phyloP scores from a whole-genome alignment of 306 rosid species.

The Lupinus albus region DNA sequence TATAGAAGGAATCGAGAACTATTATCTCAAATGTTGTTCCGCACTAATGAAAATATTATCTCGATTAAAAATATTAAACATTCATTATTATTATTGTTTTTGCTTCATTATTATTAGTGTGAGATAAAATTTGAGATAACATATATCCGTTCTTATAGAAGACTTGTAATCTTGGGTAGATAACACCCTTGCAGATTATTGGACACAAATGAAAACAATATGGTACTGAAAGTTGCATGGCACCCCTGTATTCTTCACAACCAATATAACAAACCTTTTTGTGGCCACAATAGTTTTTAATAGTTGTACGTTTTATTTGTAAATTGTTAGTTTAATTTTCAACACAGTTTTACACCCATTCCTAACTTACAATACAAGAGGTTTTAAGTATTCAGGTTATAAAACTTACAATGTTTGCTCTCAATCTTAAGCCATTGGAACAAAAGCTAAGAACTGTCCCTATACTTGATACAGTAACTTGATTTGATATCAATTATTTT shows the following conservation, averaged over 20 bases:
- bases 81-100: too few species aligned
- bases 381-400: conserved; percentile 14
- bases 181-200: conserved; percentile 5
- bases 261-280: neutral
- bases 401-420: conserved; percentile 14
- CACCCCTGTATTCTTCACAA: conserved; percentile 26
- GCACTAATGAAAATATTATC: too few species aligned
- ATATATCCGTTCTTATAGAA: too few species aligned
- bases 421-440: neutral
- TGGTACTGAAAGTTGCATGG: conserved; percentile 17
- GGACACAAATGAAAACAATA: neutral
- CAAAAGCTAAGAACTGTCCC: conserved; percentile 17
- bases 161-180: neutral
- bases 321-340: too few species aligned
- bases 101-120: too few species aligned
- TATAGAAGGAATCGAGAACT: too few species aligned
- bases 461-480: neutral
- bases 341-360: too few species aligned
- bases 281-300: conserved; percentile 29
- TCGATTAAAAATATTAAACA: too few species aligned
- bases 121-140: too few species aligned
- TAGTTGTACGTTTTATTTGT: neutral
- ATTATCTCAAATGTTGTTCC: too few species aligned
- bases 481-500: too few species aligned
- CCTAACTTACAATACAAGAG: neutral